phyloP scores from a whole-genome alignment of 768 basidiomycete genomes.

The Ramaria rubella region DNA sequence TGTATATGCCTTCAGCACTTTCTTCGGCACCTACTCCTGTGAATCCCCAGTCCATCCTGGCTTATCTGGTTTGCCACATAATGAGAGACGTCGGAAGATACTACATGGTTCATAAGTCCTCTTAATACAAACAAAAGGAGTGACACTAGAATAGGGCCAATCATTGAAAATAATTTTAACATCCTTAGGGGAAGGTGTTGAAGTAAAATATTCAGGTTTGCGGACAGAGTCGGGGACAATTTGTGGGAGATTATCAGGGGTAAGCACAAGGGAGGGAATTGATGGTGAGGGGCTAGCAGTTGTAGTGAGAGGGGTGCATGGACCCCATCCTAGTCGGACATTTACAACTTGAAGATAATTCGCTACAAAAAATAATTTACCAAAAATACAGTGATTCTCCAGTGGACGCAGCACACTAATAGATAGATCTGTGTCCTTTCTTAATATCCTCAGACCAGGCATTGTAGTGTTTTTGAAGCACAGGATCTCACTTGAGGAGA shows the following conservation, averaged over 20 bases:
- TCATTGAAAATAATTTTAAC: slow-evolving; percentile 75
- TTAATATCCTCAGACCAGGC: slow-evolving; percentile 51
- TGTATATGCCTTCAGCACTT: slow-evolving; percentile 22
- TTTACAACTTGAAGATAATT: slow-evolving; percentile 67
- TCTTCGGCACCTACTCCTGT: slow-evolving; percentile 59
- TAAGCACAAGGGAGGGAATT: slow-evolving; percentile 9
- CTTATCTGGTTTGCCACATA: slow-evolving; percentile 47
- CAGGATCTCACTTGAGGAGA: slow-evolving; percentile 65
- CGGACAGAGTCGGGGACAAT: not conserved
- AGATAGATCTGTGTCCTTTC: slow-evolving; percentile 56
- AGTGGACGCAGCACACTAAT: slow-evolving; percentile 37
- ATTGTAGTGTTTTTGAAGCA: slow-evolving; percentile 61
- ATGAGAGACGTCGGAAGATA: slow-evolving; percentile 69
- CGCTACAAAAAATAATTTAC: slow-evolving; percentile 37
- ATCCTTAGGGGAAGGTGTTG: slow-evolving; percentile 48
- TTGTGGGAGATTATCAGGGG: not conserved
- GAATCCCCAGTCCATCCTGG: slow-evolving; percentile 79
- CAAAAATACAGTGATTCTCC: not conserved
- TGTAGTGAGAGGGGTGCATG: not conserved
- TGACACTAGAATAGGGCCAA: slow-evolving; percentile 87
- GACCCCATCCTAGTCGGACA: slow-evolving; percentile 68
- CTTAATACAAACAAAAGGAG: not conserved
- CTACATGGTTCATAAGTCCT: slow-evolving; percentile 24
- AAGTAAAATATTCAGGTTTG: slow-evolving; percentile 55
- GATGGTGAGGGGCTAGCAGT: slow-evolving; percentile 6